These are phyloP conservation scores for Talaromyces stipitatus DNA, from an alignment of 495 filamentous ascomycete genomes.

Conservation along the genomic window DNA sequence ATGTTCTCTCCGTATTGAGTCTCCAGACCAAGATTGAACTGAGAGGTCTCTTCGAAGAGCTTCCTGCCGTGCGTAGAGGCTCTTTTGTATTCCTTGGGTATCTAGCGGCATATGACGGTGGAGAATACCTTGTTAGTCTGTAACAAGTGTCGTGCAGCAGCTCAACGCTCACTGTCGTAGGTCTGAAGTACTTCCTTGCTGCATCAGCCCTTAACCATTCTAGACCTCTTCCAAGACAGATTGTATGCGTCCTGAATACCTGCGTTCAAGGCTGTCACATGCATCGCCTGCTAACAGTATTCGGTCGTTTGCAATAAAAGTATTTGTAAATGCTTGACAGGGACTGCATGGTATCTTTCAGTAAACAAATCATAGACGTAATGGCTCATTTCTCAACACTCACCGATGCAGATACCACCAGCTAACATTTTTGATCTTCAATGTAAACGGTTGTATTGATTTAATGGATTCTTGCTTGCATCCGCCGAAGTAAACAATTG, in stretches of 20 bases:
- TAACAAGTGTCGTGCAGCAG: background rate
- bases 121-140: background rate
- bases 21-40: background rate
- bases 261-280: constrained; percentile 56
- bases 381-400: background rate
- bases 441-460: background rate
- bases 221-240: constrained; percentile 48
- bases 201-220: constrained; percentile 27
- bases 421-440: background rate
- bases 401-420: background rate
- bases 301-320: constrained; percentile 15
- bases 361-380: background rate
- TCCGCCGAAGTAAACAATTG: background rate
- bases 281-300: constrained; percentile 48
- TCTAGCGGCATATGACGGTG: background rate
- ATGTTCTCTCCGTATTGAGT: background rate
- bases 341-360: constrained; percentile 6
- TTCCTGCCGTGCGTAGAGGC: background rate
- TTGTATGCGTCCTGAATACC: constrained; percentile 54
- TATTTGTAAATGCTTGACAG: constrained; percentile 26
- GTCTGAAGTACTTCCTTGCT: constrained; percentile 25
- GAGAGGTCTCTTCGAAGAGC: background rate
- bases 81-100: background rate
- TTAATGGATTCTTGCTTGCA: background rate
- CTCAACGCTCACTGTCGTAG: constrained; percentile 30